These are phyloP conservation scores for Aspergillus tamarii DNA, from an alignment of 2,329 filamentous ascomycete genomes.

Conservation along the genomic window DNA sequence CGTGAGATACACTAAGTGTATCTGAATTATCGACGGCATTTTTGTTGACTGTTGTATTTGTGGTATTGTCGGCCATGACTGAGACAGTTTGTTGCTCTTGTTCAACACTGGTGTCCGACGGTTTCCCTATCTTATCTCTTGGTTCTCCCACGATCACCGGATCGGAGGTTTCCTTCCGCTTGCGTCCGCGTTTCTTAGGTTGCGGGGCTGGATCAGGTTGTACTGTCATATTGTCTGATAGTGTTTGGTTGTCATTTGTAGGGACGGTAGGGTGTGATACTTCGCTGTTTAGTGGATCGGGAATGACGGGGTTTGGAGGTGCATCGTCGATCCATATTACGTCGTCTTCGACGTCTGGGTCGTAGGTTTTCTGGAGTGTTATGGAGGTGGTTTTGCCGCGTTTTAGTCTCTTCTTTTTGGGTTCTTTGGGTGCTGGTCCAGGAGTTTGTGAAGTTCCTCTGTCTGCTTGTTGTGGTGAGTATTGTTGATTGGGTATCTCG, in stretches of 20 bases:
- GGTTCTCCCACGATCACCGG: constrained; percentile 20
- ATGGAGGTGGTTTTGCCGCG: constrained; percentile 47
- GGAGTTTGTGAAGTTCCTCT: background rate
- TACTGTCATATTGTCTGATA: background rate
- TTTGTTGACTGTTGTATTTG: background rate
- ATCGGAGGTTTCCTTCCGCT: constrained; percentile 42
- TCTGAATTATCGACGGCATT: background rate
- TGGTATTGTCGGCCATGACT: background rate
- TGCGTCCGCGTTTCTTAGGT: constrained; percentile 49
- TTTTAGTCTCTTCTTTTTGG: constrained; percentile 49
- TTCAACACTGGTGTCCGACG: background rate
- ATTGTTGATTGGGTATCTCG: background rate
- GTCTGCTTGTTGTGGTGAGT: background rate
- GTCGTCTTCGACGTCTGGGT: constrained; percentile 42
- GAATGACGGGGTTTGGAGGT: constrained; percentile 15
- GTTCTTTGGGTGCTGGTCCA: constrained; percentile 27
- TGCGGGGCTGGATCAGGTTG: constrained; percentile 16
- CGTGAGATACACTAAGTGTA: background rate
- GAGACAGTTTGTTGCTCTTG: background rate
- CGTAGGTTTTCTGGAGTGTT: constrained; percentile 32
- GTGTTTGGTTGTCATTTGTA: background rate
- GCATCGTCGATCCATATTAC: constrained; percentile 46
- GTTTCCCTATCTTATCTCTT: constrained; percentile 15
- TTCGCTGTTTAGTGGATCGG: background rate
- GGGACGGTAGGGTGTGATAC: background rate